Evolutionary conservation across 345 rosid genomes (phyloP).

Genomic region (Populus alba): DNA sequence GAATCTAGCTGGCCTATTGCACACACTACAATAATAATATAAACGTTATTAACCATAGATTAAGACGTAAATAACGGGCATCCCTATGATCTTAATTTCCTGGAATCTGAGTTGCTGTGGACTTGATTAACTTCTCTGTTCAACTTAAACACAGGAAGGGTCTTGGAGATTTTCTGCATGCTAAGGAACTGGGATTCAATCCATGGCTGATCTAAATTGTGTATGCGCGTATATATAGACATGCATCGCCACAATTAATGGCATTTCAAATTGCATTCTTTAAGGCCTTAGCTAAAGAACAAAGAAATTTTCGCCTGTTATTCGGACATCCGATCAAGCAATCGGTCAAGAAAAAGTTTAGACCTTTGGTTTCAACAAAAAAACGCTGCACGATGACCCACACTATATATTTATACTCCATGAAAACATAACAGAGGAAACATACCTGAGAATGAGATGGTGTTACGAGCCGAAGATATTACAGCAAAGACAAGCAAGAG

Average conservation of each 20-base stretch:
- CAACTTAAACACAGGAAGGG: not conserved
- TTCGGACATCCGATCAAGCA: not conserved
- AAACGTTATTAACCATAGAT: not conserved
- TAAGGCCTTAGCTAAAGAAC: not conserved
- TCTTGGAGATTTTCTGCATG: not conserved
- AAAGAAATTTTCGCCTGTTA: not conserved
- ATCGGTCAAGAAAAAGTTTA: not conserved
- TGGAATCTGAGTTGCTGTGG: not conserved
- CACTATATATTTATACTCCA: not conserved
- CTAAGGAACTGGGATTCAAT: not conserved
- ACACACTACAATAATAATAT: not conserved
- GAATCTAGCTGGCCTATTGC: conserved; percentile 2
- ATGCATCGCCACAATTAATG: not conserved
- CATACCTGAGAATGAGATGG: conserved; percentile 38
- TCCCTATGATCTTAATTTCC: not conserved
- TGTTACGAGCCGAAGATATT: conserved; percentile 39
- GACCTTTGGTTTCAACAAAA: not conserved
- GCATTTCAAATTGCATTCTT: not conserved
- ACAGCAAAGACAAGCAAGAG: conserved; percentile 33
- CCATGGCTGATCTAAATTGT: not conserved
- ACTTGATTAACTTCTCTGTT: not conserved
- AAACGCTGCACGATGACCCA: not conserved
- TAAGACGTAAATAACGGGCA: not conserved
- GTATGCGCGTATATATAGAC: not conserved
- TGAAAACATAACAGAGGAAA: not conserved